Evolutionary conservation across 768 basidiomycete genomes (phyloP).

Genomic region (Tremella fuciformis): DNA sequence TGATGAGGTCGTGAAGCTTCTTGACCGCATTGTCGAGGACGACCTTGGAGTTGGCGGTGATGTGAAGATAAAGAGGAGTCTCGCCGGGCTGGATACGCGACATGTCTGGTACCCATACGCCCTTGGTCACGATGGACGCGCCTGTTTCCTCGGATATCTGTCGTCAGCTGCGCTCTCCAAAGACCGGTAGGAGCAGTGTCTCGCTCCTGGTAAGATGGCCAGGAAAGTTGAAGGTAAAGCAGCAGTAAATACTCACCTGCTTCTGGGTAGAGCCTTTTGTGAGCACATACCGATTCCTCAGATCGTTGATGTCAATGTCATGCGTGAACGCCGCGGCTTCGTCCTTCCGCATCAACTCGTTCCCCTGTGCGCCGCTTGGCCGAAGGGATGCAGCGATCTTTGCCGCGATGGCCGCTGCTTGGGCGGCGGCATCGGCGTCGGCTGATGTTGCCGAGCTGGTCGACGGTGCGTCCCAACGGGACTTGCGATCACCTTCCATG

Average conservation of each 20-base stretch:
- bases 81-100: slow-evolving; percentile 86
- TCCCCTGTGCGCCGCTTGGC: slow-evolving; percentile 46
- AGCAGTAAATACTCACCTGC: slow-evolving; percentile 63
- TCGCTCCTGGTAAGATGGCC: background rate
- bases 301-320: slow-evolving; percentile 95
- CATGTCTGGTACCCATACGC: slow-evolving; percentile 93
- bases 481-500: slow-evolving; percentile 55
- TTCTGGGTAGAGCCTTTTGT: slow-evolving; percentile 90
- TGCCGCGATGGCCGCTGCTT: slow-evolving; percentile 79
- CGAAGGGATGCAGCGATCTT: slow-evolving; percentile 70
- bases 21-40: slow-evolving; percentile 52
- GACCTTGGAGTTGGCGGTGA: slow-evolving; percentile 62
- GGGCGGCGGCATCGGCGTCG: slow-evolving; percentile 55
- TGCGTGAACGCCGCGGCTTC: slow-evolving; percentile 74
- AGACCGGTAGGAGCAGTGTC: background rate
- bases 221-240: background rate
- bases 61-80: slow-evolving; percentile 88
- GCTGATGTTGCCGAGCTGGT: slow-evolving; percentile 29
- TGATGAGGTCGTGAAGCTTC: slow-evolving; percentile 53
- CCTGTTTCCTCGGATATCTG: slow-evolving; percentile 92
- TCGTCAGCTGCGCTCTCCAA: slow-evolving; percentile 4
- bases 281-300: slow-evolving; percentile 88
- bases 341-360: slow-evolving; percentile 58
- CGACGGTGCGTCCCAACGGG: slow-evolving; percentile 77
- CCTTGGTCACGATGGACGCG: slow-evolving; percentile 87